Percentiles rank a stretch among this genome's conserved stretches.
phyloP scores from a whole-genome alignment of 2,329 filamentous ascomycete genomes.

The Aspergillus sp. region DNA sequence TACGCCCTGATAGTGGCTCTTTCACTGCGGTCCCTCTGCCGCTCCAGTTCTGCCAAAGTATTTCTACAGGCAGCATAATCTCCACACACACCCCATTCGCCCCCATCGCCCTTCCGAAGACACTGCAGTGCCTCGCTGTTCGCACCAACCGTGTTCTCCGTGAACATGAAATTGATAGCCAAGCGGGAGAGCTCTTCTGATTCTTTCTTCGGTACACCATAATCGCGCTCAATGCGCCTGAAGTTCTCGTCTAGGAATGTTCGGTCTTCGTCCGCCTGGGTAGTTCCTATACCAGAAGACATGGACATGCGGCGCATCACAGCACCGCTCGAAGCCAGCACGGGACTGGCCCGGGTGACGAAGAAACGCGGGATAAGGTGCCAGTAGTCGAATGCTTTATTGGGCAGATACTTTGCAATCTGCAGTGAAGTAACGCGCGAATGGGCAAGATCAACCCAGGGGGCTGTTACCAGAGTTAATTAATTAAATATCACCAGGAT shows the following conservation, averaged over 20 bases:
- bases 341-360: slow-evolving; percentile 20
- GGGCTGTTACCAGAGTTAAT: slow-evolving; percentile 24
- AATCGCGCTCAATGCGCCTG: slow-evolving; percentile 18
- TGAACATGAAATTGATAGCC: slow-evolving; percentile 18
- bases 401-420: slow-evolving; percentile 26
- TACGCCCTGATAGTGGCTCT: slow-evolving; percentile 27
- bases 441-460: slow-evolving; percentile 44
- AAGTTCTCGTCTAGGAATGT: slow-evolving; percentile 16
- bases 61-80: slow-evolving; percentile 33
- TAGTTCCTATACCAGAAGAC: background rate
- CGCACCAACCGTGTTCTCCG: slow-evolving; percentile 34
- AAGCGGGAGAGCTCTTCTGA: slow-evolving; percentile 19
- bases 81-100: slow-evolving; percentile 34
- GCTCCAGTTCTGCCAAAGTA: slow-evolving; percentile 15
- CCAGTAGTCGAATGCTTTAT: slow-evolving; percentile 26
- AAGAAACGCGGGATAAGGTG: slow-evolving; percentile 30
- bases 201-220: slow-evolving; percentile 16
- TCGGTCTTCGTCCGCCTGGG: background rate
- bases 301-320: slow-evolving; percentile 14
- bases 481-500: background rate
- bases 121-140: slow-evolving; percentile 43
- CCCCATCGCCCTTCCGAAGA: slow-evolving; percentile 31
- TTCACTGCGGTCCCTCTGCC: background rate
- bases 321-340: slow-evolving; percentile 22
- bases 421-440: slow-evolving; percentile 33